A percentile compares a stretch with the other conserved stretches of the same genome.
Conservation (phyloP, 768 basidiomycete species). For the Agrocybe pediades region DNA sequence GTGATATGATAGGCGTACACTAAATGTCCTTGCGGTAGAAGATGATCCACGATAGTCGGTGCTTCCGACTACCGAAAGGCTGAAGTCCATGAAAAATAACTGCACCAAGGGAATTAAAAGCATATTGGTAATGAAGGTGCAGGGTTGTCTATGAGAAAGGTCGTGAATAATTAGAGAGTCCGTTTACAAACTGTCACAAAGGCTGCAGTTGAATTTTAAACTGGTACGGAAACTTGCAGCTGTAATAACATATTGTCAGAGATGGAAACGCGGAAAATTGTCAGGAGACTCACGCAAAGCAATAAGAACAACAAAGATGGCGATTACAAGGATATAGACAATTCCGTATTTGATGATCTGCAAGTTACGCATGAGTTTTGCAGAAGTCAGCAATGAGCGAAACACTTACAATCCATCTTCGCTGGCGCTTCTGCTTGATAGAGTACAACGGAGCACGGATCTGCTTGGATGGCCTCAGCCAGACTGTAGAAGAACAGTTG, state of each 20-base stretch:
- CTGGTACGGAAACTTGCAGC: conserved; percentile 63
- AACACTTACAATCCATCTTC: conserved; percentile 80
- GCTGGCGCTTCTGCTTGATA: conserved; percentile 85
- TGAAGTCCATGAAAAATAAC: conserved; percentile 39
- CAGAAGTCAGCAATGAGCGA: not conserved
- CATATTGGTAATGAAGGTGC: conserved; percentile 22
- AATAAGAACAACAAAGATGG: conserved; percentile 75
- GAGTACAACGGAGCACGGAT: conserved; percentile 92
- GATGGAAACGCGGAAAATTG: conserved; percentile 5
- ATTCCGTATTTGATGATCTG: conserved; percentile 85
- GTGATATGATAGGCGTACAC: conserved; percentile 46
- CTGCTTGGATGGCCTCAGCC: conserved; percentile 93
- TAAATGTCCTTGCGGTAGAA: conserved; percentile 44
- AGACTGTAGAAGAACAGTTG: conserved; percentile 53
- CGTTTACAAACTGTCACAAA: conserved; percentile 66
- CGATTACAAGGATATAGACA: conserved; percentile 69
- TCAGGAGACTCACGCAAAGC: conserved; percentile 62
- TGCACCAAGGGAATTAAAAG: conserved; percentile 30
- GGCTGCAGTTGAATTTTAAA: conserved; percentile 61
- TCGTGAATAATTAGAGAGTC: conserved; percentile 31
- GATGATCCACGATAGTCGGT: conserved; percentile 34
- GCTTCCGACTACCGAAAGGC: conserved; percentile 23
- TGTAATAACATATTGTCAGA: conserved; percentile 26
- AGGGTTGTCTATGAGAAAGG: conserved; percentile 30
- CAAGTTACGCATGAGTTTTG: conserved; percentile 14